These are phyloP conservation scores for Trametes sp. DNA, from an alignment of 1,284 basidiomycete genomes.

Conservation along the genomic window DNA sequence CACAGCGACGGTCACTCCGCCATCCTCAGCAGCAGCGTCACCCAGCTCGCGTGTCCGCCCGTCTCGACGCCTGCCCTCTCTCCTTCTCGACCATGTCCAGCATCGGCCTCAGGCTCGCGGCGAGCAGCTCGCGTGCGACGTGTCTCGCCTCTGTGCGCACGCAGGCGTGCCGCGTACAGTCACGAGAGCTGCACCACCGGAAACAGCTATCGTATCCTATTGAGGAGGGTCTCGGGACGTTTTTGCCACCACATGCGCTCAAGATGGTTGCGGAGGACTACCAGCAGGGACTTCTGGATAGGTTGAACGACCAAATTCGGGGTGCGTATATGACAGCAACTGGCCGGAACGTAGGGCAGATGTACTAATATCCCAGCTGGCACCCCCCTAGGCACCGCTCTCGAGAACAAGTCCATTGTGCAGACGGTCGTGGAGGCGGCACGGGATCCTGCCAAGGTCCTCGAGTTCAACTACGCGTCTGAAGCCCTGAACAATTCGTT, in stretches of 20 bases:
- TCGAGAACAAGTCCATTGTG: conserved; percentile 65
- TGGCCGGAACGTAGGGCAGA: neutral
- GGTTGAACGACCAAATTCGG: conserved; percentile 76
- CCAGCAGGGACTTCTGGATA: conserved; percentile 80
- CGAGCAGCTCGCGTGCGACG: conserved; percentile 33
- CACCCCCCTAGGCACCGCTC: conserved; percentile 23
- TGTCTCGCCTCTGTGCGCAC: conserved; percentile 29
- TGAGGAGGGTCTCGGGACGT: conserved; percentile 75
- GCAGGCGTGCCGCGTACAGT: conserved; percentile 31
- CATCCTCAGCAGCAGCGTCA: no score
- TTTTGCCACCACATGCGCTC: conserved; percentile 74
- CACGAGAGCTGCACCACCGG: conserved; percentile 61
- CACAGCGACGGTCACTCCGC: conserved; percentile 16
- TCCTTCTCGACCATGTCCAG: conserved; percentile 34
- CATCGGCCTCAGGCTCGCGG: conserved; percentile 35
- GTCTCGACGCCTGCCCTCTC: neutral
- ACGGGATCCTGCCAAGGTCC: conserved; percentile 62
- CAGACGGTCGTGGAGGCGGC: conserved; percentile 83
- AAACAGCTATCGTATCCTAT: conserved; percentile 68
- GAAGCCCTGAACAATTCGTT: conserved; percentile 96
- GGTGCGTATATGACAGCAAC: conserved; percentile 52
- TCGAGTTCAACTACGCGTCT: conserved; percentile 93
- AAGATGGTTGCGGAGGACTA: conserved; percentile 79
- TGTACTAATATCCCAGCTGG: conserved; percentile 23
- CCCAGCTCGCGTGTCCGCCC: conserved; percentile 21